Evolutionary conservation across 495 filamentous ascomycete species (phyloP).

Genomic region (Cairneyella variabilis): DNA sequence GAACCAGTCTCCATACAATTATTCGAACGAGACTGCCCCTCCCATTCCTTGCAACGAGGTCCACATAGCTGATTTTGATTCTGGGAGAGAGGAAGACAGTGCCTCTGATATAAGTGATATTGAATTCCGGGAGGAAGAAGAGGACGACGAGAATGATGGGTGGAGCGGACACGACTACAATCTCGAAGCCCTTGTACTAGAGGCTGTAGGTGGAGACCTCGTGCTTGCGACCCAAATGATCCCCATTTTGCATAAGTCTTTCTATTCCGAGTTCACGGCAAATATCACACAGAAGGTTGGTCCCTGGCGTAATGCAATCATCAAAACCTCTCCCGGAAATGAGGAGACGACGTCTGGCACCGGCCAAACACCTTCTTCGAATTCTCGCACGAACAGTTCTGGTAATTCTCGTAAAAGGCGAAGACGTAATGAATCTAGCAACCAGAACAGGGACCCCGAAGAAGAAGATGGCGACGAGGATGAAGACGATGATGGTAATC

Average conservation of each 20-base stretch:
- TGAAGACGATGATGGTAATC: constrained; percentile 4
- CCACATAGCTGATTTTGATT: too few relatives aligned
- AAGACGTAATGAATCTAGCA: neutral
- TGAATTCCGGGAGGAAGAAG: neutral
- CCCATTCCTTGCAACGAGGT: too few relatives aligned
- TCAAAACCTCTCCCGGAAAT: neutral
- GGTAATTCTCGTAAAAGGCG: constrained; percentile 5
- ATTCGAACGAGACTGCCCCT: too few relatives aligned
- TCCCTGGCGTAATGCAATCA: constrained; percentile 2
- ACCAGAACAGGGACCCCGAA: neutral
- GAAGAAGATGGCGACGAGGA: constrained; percentile 1
- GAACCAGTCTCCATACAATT: too few relatives aligned
- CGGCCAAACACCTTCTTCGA: neutral
- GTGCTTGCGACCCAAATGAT: constrained; percentile 5
- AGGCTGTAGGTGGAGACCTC: neutral
- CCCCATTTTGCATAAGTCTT: neutral
- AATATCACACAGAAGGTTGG: neutral
- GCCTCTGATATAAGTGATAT: neutral
- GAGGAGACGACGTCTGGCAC: neutral
- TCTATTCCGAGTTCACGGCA: neutral
- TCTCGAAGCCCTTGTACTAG: constrained; percentile 4
- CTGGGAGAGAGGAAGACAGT: too few relatives aligned
- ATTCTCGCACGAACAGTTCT: too few relatives aligned
- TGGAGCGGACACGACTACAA: constrained; percentile 9
- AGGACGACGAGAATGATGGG: neutral